Evolutionary conservation across 176 grass and related monocot genomes (phyloP).

Genomic region (Olyra latifolia): DNA sequence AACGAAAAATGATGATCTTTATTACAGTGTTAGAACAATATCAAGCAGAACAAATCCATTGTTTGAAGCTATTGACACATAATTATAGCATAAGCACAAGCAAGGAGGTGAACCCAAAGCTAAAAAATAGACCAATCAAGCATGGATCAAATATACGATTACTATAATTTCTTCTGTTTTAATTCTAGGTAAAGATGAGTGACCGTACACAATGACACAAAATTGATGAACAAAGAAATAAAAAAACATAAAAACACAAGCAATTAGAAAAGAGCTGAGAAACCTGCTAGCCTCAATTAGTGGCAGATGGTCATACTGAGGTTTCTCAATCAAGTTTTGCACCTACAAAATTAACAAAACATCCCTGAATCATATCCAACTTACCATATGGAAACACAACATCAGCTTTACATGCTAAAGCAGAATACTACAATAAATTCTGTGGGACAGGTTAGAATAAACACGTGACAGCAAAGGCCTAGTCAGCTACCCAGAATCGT

Average conservation of each 20-base stretch:
- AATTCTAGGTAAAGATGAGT: background rate
- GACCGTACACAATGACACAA: background rate
- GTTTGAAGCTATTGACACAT: background rate
- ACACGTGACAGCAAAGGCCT: background rate
- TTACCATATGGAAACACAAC: background rate
- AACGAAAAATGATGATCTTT: background rate
- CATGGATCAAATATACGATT: background rate
- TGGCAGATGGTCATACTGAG: constrained; percentile 91
- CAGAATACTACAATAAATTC: background rate
- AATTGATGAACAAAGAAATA: constrained; percentile 25
- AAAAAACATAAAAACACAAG: background rate
- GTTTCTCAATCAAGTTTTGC: constrained; percentile 94
- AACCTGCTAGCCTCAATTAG: constrained; percentile 99
- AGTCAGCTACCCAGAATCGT: background rate
- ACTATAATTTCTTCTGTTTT: background rate
- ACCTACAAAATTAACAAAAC: constrained; percentile 52
- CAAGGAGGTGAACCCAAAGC: background rate
- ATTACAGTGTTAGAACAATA: background rate
- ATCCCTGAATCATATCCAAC: background rate
- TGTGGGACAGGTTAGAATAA: background rate
- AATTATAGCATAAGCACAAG: background rate
- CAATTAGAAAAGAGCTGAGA: constrained; percentile 24
- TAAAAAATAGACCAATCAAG: background rate
- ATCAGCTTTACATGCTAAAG: constrained; percentile 5
- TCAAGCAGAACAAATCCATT: background rate